phyloP scores from a whole-genome alignment of 208 protist species.

The Kentomonas sorsogonicus region DNA sequence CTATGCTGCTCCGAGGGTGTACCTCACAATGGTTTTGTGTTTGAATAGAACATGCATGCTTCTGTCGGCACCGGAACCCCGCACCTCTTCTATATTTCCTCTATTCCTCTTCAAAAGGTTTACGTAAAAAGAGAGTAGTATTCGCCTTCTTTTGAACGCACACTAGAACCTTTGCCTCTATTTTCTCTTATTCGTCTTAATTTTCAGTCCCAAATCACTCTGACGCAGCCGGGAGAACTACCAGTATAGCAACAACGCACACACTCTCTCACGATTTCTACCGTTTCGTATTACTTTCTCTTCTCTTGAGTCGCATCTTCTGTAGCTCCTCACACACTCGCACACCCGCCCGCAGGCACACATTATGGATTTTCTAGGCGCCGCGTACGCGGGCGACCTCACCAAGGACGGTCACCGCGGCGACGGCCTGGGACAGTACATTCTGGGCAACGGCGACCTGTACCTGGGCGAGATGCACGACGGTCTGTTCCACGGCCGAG shows the following conservation, averaged over 20 bases:
- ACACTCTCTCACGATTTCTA: no score
- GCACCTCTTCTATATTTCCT: not conserved
- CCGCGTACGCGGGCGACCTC: conserved; percentile 50
- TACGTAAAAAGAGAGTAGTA: not conserved
- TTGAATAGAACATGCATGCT: no score
- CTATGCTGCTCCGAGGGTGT: no score
- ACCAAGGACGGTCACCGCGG: conserved; percentile 67
- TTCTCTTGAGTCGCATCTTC: no score
- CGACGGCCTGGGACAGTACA: conserved; percentile 67
- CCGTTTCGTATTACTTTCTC: no score
- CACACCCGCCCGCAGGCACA: not conserved
- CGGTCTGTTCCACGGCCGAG: conserved; percentile 76
- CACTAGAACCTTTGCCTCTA: no score
- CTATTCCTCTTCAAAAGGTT: not conserved
- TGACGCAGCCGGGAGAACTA: no score
- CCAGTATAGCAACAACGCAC: no score
- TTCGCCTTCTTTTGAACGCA: conserved; percentile 9
- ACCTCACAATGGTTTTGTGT: no score
- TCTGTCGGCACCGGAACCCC: no score
- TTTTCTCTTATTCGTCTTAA: conserved; percentile 1
- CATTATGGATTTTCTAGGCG: conserved; percentile 42
- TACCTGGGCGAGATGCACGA: conserved; percentile 79
- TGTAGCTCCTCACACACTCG: no score
- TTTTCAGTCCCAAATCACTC: not conserved
- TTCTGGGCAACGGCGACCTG: conserved; percentile 74